Conservation (phyloP, 768 basidiomycete species). For the Pseudohyphozyma bogoriensis region DNA sequence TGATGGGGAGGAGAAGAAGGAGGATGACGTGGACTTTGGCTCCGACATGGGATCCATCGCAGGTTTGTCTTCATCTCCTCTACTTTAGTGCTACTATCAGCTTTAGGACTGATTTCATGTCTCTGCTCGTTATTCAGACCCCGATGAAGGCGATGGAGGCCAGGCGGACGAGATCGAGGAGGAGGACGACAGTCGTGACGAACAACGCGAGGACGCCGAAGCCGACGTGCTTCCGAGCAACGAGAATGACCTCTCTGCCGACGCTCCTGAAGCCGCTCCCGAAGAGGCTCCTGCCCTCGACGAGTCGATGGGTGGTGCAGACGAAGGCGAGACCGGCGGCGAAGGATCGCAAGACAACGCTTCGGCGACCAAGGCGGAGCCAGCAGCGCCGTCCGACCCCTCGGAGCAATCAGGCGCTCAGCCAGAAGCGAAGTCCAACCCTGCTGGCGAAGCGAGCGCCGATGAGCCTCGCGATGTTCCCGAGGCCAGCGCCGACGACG, state of each 20-base stretch:
- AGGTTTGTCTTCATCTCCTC: slow-evolving; percentile 10
- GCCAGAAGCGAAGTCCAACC: neutral
- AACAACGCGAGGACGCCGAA: slow-evolving; percentile 42
- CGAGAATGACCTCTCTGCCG: slow-evolving; percentile 64
- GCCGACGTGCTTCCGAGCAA: slow-evolving; percentile 59
- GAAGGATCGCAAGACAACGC: slow-evolving; percentile 27
- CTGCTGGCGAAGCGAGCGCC: neutral
- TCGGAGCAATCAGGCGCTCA: slow-evolving; percentile 12
- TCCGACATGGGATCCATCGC: slow-evolving; percentile 28
- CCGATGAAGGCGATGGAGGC: slow-evolving; percentile 39
- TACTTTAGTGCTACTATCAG: neutral
- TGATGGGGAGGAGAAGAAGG: slow-evolving; percentile 33
- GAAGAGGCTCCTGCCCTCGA: slow-evolving; percentile 38
- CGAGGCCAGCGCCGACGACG: slow-evolving; percentile 1
- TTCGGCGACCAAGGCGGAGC: slow-evolving; percentile 10
- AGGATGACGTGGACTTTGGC: slow-evolving; percentile 35
- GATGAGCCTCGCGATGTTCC: neutral
- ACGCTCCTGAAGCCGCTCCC: slow-evolving; percentile 75
- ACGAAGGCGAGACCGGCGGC: slow-evolving; percentile 24
- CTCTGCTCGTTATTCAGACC: neutral
- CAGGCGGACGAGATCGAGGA: slow-evolving; percentile 40
- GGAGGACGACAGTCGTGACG: slow-evolving; percentile 38
- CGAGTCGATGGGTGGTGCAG: slow-evolving; percentile 19
- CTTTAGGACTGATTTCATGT: neutral
- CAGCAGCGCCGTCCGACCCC: slow-evolving; percentile 6